Conservation (phyloP, 176 grass and related monocot genomes). For the Carex kokanica region DNA sequence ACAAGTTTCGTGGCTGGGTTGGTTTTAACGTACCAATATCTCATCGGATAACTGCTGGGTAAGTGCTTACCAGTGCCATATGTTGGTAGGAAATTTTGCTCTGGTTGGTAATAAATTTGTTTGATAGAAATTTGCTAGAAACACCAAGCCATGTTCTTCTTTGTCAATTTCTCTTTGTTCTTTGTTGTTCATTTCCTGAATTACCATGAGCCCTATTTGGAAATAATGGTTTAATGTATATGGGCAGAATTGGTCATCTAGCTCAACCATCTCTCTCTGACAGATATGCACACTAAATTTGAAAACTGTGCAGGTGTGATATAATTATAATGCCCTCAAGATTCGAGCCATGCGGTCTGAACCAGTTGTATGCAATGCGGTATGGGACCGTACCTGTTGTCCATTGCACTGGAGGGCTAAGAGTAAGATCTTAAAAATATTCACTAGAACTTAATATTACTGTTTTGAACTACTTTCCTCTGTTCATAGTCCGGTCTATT, state of each 20-base stretch:
- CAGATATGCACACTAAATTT: background rate
- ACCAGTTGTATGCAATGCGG: conserved; percentile 94
- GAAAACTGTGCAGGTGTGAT: conserved; percentile 62
- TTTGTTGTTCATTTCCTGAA: conserved; percentile 9
- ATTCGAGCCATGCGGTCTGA: conserved; percentile 95
- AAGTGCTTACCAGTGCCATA: conserved; percentile 23
- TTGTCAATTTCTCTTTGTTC: background rate
- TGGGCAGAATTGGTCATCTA: background rate
- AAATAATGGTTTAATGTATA: no score
- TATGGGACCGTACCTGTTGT: conserved; percentile 95
- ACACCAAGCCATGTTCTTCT: background rate
- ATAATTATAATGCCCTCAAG: conserved; percentile 97
- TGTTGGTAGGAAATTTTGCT: background rate
- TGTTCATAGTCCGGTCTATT: conserved; percentile 1
- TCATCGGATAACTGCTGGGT: conserved; percentile 92
- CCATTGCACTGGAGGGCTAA: conserved; percentile 85
- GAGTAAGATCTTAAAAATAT: conserved; percentile 50
- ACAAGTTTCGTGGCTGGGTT: conserved; percentile 97
- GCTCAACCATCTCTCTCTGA: background rate
- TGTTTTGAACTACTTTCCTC: background rate
- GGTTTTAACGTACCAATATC: conserved; percentile 95
- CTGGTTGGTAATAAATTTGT: background rate
- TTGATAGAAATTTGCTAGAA: background rate
- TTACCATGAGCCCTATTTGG: background rate
- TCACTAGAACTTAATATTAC: background rate